Conservation (phyloP, 2,329 filamentous ascomycete species). For the Achaetomium macrosporum region DNA sequence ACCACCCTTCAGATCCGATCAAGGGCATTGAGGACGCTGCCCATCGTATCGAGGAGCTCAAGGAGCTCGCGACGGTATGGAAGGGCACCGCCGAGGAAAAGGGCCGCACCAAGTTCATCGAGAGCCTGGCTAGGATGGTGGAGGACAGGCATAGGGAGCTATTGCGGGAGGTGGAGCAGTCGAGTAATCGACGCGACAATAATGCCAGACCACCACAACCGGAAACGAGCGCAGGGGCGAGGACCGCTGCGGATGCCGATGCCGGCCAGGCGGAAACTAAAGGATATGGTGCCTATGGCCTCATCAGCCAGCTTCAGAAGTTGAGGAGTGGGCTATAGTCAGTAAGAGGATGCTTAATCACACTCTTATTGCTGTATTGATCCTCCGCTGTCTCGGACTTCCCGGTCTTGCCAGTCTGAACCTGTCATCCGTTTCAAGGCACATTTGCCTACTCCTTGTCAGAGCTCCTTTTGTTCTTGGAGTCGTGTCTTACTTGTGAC, state of each 20-base stretch:
- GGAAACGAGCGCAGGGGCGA: slow-evolving; percentile 2
- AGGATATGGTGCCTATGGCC: slow-evolving; percentile 48
- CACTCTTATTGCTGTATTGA: too few relatives aligned
- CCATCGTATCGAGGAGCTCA: slow-evolving; percentile 68
- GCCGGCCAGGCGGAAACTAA: slow-evolving; percentile 38
- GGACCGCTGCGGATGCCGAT: slow-evolving; percentile 23
- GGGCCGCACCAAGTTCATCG: slow-evolving; percentile 73
- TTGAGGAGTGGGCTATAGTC: slow-evolving; percentile 37
- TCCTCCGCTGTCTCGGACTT: too few relatives aligned
- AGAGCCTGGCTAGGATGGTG: slow-evolving; percentile 71
- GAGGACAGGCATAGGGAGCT: slow-evolving; percentile 63
- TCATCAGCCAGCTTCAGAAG: slow-evolving; percentile 59
- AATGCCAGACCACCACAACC: slow-evolving; percentile 3
- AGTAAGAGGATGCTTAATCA: too few relatives aligned
- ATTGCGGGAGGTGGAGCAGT: slow-evolving; percentile 45
- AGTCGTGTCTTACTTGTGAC: too few relatives aligned
- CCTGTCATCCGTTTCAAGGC: too few relatives aligned
- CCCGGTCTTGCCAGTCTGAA: too few relatives aligned
- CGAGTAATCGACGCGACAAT: neutral
- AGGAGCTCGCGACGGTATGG: slow-evolving; percentile 75
- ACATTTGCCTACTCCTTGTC: too few relatives aligned
- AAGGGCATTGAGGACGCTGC: slow-evolving; percentile 69
- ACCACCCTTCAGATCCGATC: slow-evolving; percentile 46
- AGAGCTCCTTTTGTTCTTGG: too few relatives aligned
- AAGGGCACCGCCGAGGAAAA: slow-evolving; percentile 94